phyloP scores from a whole-genome alignment of 2,329 filamentous ascomycete species.

The Monosporascus cannonballus region DNA sequence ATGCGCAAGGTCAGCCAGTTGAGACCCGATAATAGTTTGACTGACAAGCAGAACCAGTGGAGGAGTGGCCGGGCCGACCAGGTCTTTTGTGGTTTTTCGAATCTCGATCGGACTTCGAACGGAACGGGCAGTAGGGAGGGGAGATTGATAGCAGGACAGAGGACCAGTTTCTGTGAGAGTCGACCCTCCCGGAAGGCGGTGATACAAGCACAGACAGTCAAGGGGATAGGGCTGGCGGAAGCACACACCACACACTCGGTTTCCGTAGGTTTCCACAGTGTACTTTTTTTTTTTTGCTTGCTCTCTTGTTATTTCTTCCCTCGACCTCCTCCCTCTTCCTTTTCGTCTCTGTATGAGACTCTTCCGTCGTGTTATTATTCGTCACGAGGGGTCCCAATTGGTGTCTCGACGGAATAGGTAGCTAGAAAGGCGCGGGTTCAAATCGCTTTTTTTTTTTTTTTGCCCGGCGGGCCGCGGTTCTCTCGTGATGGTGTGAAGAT shows the following conservation, averaged over 20 bases:
- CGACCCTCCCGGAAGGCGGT: constrained; percentile 16
- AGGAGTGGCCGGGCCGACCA: neutral
- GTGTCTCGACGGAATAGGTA: neutral
- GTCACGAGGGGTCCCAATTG: neutral
- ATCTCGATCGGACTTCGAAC: constrained; percentile 9
- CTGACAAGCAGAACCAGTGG: neutral
- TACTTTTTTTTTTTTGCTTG: too few species aligned
- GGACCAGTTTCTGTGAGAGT: constrained; percentile 11
- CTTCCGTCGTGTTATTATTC: too few species aligned
- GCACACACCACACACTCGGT: constrained; percentile 10
- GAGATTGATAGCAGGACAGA: constrained; percentile 15
- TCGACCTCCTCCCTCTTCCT: too few species aligned
- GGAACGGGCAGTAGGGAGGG: constrained; percentile 17
- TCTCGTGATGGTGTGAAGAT: too few species aligned
- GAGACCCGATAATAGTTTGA: neutral
- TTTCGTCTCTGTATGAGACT: too few species aligned
- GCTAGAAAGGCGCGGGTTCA: neutral
- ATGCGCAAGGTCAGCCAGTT: too few species aligned
- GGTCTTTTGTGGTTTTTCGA: neutral
- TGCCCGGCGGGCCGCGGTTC: too few species aligned
- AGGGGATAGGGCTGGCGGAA: too few species aligned
- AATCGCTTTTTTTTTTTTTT: neutral
- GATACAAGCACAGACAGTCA: constrained; percentile 12
- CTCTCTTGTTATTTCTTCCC: too few species aligned
- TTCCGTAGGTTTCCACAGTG: neutral